phyloP scores from a whole-genome alignment of 805 yeast species.

The Pichia nanzhaoensis region DNA sequence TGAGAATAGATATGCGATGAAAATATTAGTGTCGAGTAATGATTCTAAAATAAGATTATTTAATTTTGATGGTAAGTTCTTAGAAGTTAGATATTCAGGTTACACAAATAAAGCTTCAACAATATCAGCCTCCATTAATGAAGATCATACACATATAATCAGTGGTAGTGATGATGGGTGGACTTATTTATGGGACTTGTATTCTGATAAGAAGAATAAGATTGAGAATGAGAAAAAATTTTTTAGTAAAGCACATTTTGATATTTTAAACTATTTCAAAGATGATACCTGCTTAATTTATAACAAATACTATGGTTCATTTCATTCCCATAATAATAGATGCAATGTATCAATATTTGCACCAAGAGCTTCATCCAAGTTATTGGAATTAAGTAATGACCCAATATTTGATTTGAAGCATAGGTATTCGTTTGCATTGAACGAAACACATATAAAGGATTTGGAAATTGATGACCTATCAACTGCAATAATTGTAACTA shows the following conservation, averaged over 20 bases:
- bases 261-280: conserved; percentile 19
- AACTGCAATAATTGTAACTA: conserved; percentile 56
- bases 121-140: conserved; percentile 58
- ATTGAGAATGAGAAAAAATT: conserved; percentile 19
- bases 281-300: conserved; percentile 36
- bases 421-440: conserved; percentile 9
- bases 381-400: conserved; percentile 70
- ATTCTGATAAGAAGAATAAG: conserved; percentile 12
- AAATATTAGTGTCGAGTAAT: conserved; percentile 62
- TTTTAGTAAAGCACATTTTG: conserved; percentile 10
- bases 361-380: conserved; percentile 58
- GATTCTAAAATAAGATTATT: conserved; percentile 73
- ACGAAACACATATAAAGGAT: conserved; percentile 9
- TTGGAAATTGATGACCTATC: conserved; percentile 31
- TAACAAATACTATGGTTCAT: conserved; percentile 56
- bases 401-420: conserved; percentile 57
- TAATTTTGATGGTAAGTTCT: conserved; percentile 43
- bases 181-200: conserved; percentile 67
- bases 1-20: conserved; percentile 7
- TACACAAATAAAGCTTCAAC: conserved; percentile 64
- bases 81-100: conserved; percentile 71
- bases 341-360: conserved; percentile 77
- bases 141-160: conserved; percentile 50
- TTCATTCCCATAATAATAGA: conserved; percentile 69
- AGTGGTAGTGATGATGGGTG: conserved; percentile 86